A percentile compares a stretch with the other conserved stretches of the same genome.
phyloP scores from a whole-genome alignment of 768 basidiomycete species.

The Nevesoporus exiguus region DNA sequence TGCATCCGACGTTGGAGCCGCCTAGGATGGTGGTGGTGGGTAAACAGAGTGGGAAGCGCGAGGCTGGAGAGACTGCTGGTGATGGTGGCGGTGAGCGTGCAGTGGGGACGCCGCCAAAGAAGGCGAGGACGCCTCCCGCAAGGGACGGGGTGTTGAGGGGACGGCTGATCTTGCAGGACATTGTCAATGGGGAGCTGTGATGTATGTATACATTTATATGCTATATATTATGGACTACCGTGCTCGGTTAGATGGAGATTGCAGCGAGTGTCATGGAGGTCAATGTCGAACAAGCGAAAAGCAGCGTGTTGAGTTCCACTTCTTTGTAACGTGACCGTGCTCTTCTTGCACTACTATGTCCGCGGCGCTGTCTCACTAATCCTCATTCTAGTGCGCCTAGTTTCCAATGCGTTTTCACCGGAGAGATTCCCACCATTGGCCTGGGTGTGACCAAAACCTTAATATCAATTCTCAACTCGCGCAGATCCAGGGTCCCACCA shows the following conservation, averaged over 20 bases:
- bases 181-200: slow-evolving; percentile 44
- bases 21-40: slow-evolving; percentile 9
- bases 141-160: slow-evolving; percentile 49
- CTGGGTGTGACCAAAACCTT: background rate
- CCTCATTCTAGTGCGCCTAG: background rate
- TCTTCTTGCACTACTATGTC: no score
- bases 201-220: background rate
- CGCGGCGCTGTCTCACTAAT: no score
- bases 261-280: no score
- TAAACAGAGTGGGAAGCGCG: slow-evolving; percentile 15
- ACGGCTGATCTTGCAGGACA: slow-evolving; percentile 58
- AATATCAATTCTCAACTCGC: background rate
- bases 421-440: background rate
- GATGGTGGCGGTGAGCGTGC: background rate
- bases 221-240: background rate
- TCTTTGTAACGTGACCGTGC: no score
- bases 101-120: slow-evolving; percentile 29
- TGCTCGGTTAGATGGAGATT: no score
- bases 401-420: background rate
- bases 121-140: slow-evolving; percentile 33
- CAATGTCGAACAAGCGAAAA: no score
- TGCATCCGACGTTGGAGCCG: slow-evolving; percentile 41
- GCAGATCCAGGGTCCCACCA: no score
- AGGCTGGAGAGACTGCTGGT: background rate
- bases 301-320: no score